Base-by-base conservation (phyloP, 2,329 filamentous ascomycete genomes). In the Juglanconis sp. region DNA sequence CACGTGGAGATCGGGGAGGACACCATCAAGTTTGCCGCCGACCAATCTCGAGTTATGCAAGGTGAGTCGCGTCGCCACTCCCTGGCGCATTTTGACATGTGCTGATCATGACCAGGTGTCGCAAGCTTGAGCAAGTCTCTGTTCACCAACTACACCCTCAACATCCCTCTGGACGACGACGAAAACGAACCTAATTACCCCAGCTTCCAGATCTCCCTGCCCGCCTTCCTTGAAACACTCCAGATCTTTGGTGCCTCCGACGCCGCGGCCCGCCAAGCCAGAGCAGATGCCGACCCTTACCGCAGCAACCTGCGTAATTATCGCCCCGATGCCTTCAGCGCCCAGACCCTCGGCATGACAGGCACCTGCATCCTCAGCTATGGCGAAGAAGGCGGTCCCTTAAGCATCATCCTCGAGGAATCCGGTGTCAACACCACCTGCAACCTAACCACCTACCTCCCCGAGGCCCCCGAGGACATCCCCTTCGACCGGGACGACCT, bases 221-320 rank as follows among this genome's bases (percentile, higher is more conserved):
- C 88, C 4, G 91, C 94, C 17, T 83, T 99, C 3, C 85, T 99
- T 56, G 95, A 98, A 76, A 96, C 94, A 0, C 82, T 99, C 7
- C 94, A 97, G 70, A 98, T 99, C 53, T 96, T 99, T 69, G 92
- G 92, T 53, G 87, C 93, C n/a, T 85, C 93, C 50, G 89, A 91
- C 65, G 81, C 86, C 13, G 78, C 84, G 5, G 79, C 78, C 46
- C 82, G 83, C 64, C 77, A 82, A 53, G 79, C 82, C 54, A 87
- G 82, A 68, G 77, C 81, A 6, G 85, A 87, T 11, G 76, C 81
- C 61, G 85, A 88, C 64, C 77, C 79, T 1, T 87, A 86, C 68
- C 81, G 81, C 63, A 86, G 83, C 72, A 87, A 86, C 66, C 73
- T 86, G 44, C 80, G 84, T 54, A 85, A 84, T 70, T 81, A 86